These are phyloP conservation scores for Fomitopsis pinicola DNA, from an alignment of 1,284 basidiomycete species.

Conservation along the genomic window DNA sequence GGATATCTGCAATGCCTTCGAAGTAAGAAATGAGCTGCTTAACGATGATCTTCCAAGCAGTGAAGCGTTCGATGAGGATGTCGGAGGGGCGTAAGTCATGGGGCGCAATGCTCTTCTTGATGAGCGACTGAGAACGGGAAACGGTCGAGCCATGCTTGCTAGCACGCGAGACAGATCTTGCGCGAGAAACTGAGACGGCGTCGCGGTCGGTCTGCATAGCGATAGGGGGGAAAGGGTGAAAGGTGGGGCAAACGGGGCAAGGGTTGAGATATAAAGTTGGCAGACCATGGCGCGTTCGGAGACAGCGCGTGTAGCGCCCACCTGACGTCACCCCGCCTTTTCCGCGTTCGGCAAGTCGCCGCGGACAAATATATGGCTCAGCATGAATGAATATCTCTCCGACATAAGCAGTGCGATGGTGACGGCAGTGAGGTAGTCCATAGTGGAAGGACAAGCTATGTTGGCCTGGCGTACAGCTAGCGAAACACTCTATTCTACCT, in stretches of 20 bases:
- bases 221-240: not conserved
- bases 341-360: not conserved
- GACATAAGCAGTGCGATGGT: not conserved
- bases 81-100: constrained; percentile 94
- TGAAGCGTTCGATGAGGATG: constrained; percentile 93
- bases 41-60: constrained; percentile 93
- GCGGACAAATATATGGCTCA: not conserved
- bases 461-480: not conserved
- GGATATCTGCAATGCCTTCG: constrained; percentile 90
- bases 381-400: too few species aligned
- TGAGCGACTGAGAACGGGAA: constrained; percentile 77
- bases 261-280: not conserved
- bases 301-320: not conserved
- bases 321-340: constrained; percentile 4
- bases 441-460: not conserved
- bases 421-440: not conserved
- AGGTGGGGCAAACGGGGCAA: not conserved
- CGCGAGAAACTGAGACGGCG: constrained; percentile 52
- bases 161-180: constrained; percentile 67
- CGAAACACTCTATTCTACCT: constrained; percentile 48
- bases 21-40: constrained; percentile 91
- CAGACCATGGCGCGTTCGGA: not conserved
- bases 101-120: constrained; percentile 86
- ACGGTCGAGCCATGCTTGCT: constrained; percentile 61
- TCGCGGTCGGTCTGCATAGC: constrained; percentile 35